phyloP scores from a whole-genome alignment of 352 stramenopile genomes.

The Blastocystis sp. region DNA sequence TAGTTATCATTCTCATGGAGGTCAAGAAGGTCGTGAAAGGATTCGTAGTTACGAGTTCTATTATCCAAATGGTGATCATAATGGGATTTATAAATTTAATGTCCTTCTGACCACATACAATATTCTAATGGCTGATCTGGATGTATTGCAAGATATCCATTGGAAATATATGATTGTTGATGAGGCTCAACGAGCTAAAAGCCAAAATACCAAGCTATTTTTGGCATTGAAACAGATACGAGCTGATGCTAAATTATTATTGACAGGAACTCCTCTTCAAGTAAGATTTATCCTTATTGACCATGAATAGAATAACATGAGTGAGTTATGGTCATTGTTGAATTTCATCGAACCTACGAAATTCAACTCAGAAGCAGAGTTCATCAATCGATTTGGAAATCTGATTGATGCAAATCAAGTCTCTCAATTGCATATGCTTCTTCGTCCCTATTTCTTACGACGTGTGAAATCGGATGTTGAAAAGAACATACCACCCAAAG shows the following conservation, averaged over 20 bases:
- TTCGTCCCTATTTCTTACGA: conserved; percentile 95
- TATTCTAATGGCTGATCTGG: conserved; percentile 84
- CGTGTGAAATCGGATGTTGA: conserved; percentile 99
- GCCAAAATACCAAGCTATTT: conserved; percentile 84
- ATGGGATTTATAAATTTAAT: conserved; percentile 81
- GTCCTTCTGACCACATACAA: conserved; percentile 95
- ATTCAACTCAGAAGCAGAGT: conserved; percentile 89
- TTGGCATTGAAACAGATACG: conserved; percentile 78
- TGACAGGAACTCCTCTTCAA: conserved; percentile 95
- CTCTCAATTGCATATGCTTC: conserved; percentile 83
- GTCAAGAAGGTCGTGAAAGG: conserved; percentile 73
- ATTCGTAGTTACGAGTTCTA: conserved; percentile 94
- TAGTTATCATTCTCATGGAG: conserved; percentile 59
- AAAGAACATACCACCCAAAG: conserved; percentile 94
- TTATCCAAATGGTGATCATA: conserved; percentile 71
- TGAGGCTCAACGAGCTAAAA: conserved; percentile 97
- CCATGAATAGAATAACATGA: conserved; percentile 69
- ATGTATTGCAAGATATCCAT: conserved; percentile 79
- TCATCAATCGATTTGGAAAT: conserved; percentile 91
- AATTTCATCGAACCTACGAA: conserved; percentile 95
- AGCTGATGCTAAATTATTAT: conserved; percentile 72
- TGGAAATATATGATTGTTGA: conserved; percentile 96
- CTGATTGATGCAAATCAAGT: conserved; percentile 91
- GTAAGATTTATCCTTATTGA: conserved; percentile 73
- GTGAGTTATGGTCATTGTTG: conserved; percentile 96